phyloP scores from a whole-genome alignment of 805 yeast genomes.

The Zygotorulaspora danielsina region DNA sequence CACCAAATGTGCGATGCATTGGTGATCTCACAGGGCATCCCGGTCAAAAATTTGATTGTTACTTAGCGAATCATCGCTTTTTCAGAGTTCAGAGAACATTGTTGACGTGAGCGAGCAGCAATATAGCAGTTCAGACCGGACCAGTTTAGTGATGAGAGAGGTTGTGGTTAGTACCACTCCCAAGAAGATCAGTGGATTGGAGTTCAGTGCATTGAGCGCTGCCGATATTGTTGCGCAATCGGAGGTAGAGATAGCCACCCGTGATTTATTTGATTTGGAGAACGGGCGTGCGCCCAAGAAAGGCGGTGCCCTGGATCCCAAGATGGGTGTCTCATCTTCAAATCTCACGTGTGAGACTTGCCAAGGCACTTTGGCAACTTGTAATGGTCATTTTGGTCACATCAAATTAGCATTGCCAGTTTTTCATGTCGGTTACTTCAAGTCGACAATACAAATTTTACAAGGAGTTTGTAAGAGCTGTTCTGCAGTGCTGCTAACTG shows the following conservation, averaged over 20 bases:
- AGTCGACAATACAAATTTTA: constrained; percentile 78
- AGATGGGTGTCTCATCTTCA: constrained; percentile 92
- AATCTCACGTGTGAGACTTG: constrained; percentile 86
- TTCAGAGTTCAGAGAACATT: no score
- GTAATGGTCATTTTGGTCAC: constrained; percentile 99
- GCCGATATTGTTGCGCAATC: constrained; percentile 89
- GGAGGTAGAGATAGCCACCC: constrained; percentile 86
- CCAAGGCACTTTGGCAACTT: constrained; percentile 83
- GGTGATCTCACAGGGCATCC: no score
- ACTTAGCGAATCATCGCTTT: no score
- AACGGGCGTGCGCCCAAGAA: constrained; percentile 78
- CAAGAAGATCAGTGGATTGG: constrained; percentile 81
- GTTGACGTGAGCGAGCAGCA: no score
- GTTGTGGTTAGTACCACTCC: constrained; percentile 71
- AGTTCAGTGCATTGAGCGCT: constrained; percentile 90
- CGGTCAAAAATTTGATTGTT: no score
- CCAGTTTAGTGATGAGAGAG: constrained; percentile 34
- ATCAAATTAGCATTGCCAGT: constrained; percentile 90
- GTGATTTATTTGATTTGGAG: constrained; percentile 89
- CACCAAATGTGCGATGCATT: no score
- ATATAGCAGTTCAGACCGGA: no score
- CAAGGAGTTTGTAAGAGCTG: constrained; percentile 92
- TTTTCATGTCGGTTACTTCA: constrained; percentile 96
- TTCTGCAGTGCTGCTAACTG: constrained; percentile 71
- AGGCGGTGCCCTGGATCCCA: constrained; percentile 85